Evolutionary conservation across 2,329 filamentous ascomycete genomes (phyloP).

Genomic region (Arthroderma sp.): DNA sequence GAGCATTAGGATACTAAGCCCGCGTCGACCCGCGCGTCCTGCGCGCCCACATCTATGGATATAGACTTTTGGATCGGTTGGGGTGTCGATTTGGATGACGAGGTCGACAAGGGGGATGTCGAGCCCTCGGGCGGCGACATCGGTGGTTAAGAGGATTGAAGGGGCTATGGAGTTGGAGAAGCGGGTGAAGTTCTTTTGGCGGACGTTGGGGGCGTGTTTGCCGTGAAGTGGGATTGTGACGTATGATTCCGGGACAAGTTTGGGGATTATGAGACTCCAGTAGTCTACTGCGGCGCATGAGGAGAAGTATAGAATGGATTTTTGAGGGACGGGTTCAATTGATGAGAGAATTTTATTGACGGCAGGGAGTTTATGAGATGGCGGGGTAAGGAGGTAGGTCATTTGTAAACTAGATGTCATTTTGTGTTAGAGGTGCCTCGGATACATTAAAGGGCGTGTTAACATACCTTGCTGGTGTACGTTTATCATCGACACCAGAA

Average conservation of each 20-base stretch:
- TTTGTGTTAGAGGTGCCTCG: neutral
- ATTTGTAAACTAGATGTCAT: constrained; percentile 55
- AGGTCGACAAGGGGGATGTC: constrained; percentile 88
- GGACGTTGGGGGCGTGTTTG: constrained; percentile 77
- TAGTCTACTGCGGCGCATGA: constrained; percentile 94
- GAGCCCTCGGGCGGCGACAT: constrained; percentile 77
- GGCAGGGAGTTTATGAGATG: constrained; percentile 67
- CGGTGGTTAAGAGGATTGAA: constrained; percentile 77
- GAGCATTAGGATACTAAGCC: constrained; percentile 73
- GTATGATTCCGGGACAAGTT: constrained; percentile 55
- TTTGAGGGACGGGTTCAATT: constrained; percentile 61
- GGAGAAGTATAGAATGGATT: constrained; percentile 81
- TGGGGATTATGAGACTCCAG: constrained; percentile 66
- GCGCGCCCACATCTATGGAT: constrained; percentile 53
- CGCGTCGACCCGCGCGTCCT: constrained; percentile 53
- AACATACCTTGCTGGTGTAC: constrained; percentile 59
- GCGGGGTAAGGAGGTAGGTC: constrained; percentile 63
- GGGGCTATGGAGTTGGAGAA: constrained; percentile 65
- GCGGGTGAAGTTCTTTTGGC: constrained; percentile 71
- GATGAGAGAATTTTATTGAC: constrained; percentile 56
- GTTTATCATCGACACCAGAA: constrained; percentile 64
- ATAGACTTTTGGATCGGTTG: constrained; percentile 76
- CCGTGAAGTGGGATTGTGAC: constrained; percentile 73
- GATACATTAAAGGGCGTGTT: neutral
- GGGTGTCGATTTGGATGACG: constrained; percentile 76